phyloP scores from a whole-genome alignment of 345 rosid species.

The Acer saccharum region DNA sequence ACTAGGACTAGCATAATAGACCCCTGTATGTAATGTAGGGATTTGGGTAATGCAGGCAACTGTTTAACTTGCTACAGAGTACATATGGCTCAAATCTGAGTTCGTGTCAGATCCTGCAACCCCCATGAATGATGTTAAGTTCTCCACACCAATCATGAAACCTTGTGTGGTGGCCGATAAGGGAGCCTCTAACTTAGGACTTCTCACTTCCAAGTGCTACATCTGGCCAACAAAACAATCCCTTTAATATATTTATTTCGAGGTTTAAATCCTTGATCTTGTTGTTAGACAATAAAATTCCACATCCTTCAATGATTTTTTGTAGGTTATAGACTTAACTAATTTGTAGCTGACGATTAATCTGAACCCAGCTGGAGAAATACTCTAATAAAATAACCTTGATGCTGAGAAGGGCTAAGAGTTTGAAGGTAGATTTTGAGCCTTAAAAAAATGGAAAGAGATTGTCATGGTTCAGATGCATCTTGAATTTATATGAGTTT shows the following conservation, averaged over 20 bases:
- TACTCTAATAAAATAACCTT: not conserved
- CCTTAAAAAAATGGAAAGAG: not conserved
- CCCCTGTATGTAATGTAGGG: not conserved
- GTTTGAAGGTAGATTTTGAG: not conserved
- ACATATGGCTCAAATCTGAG: too few species aligned
- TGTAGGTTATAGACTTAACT: not conserved
- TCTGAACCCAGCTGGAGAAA: not conserved
- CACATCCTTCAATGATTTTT: not conserved
- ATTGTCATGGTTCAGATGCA: not conserved
- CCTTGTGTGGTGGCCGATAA: too few species aligned
- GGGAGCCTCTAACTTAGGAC: too few species aligned
- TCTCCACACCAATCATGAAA: too few species aligned
- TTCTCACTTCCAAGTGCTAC: too few species aligned
- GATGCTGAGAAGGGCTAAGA: not conserved
- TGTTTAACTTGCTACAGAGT: too few species aligned
- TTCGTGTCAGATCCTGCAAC: too few species aligned
- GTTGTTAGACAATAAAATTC: too few species aligned
- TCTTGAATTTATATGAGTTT: not conserved
- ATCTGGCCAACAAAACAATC: too few species aligned
- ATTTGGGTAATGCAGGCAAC: not conserved
- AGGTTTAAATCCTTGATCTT: too few species aligned
- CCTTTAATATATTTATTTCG: too few species aligned
- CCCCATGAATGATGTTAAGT: too few species aligned
- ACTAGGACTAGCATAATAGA: not conserved
- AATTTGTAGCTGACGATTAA: not conserved